These are phyloP conservation scores for Lumnitzera racemosa DNA, from an alignment of 345 rosid species.

Conservation along the genomic window DNA sequence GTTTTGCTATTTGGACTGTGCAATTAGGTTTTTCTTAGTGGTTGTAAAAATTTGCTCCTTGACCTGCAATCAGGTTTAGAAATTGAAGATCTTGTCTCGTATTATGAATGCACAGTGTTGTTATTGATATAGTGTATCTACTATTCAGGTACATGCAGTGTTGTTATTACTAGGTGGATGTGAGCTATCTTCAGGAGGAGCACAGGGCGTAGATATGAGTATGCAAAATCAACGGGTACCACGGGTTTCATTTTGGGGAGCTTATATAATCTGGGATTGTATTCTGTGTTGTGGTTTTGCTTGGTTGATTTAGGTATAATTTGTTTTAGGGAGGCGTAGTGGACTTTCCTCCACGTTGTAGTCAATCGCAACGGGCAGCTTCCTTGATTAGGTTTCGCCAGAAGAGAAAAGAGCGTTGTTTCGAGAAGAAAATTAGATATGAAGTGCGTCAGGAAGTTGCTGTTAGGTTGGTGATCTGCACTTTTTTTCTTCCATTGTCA, in stretches of 20 bases:
- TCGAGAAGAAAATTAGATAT: constrained; percentile 92
- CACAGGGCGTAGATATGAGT: constrained; percentile 44
- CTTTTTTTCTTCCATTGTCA: neutral
- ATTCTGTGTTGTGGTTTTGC: neutral
- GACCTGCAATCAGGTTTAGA: constrained; percentile 4
- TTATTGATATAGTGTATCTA: constrained; percentile 1
- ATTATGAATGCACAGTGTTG: neutral
- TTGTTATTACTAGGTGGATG: constrained; percentile 67
- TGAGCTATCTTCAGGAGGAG: constrained; percentile 51
- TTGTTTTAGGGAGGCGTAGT: constrained; percentile 30
- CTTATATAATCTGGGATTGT: constrained; percentile 3
- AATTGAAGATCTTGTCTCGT: neutral
- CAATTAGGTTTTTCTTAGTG: neutral
- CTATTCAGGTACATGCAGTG: constrained; percentile 68
- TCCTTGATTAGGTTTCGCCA: constrained; percentile 81
- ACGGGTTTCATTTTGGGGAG: neutral
- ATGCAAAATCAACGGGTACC: constrained; percentile 54
- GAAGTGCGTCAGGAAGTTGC: constrained; percentile 97
- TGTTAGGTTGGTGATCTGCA: constrained; percentile 41
- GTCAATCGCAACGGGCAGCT: constrained; percentile 82
- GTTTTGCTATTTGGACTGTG: neutral
- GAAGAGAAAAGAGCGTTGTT: constrained; percentile 90
- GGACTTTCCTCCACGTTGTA: constrained; percentile 57
- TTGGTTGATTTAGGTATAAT: constrained; percentile 3
- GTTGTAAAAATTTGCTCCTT: neutral